Percentiles rank a stretch among this genome's conserved stretches.
phyloP scores from a whole-genome alignment of 768 basidiomycete genomes.

The Pulveroboletus frians region DNA sequence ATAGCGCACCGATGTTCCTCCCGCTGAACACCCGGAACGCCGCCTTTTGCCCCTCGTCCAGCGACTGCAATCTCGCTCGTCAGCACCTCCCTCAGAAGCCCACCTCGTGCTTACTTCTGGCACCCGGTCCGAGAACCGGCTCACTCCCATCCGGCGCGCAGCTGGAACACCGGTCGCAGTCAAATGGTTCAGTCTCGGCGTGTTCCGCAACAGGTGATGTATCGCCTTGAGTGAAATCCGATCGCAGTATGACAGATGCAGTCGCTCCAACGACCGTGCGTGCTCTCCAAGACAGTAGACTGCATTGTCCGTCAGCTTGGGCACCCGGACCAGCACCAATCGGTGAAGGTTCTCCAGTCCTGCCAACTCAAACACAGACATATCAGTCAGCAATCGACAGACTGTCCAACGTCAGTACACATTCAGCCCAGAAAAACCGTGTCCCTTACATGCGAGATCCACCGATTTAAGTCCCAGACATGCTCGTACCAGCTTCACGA shows the following conservation, averaged over 20 bases:
- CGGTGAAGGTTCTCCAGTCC: constrained; percentile 63
- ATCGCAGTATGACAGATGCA: constrained; percentile 86
- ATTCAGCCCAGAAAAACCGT: constrained; percentile 12
- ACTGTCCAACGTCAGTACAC: constrained; percentile 40
- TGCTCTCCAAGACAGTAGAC: constrained; percentile 76
- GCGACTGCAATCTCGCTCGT: constrained; percentile 39
- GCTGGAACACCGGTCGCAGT: constrained; percentile 76
- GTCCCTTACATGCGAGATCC: constrained; percentile 75
- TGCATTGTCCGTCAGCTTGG: constrained; percentile 79
- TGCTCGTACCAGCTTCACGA: constrained; percentile 60
- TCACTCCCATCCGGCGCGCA: constrained; percentile 62
- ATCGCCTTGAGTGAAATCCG: constrained; percentile 72
- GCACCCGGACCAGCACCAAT: constrained; percentile 75
- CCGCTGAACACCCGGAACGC: constrained; percentile 80
- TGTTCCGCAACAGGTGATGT: constrained; percentile 59
- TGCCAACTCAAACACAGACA: constrained; percentile 78
- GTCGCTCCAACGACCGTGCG: constrained; percentile 60
- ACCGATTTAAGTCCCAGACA: constrained; percentile 76
- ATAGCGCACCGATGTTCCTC: constrained; percentile 54
- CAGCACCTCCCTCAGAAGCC: not conserved
- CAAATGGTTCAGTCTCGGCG: constrained; percentile 63
- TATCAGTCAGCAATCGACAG: constrained; percentile 79
- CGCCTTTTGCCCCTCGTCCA: constrained; percentile 59
- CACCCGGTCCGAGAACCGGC: constrained; percentile 70
- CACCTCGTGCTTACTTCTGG: constrained; percentile 46